phyloP scores from a whole-genome alignment of 495 filamentous ascomycete species.

The Parmelia sp. region DNA sequence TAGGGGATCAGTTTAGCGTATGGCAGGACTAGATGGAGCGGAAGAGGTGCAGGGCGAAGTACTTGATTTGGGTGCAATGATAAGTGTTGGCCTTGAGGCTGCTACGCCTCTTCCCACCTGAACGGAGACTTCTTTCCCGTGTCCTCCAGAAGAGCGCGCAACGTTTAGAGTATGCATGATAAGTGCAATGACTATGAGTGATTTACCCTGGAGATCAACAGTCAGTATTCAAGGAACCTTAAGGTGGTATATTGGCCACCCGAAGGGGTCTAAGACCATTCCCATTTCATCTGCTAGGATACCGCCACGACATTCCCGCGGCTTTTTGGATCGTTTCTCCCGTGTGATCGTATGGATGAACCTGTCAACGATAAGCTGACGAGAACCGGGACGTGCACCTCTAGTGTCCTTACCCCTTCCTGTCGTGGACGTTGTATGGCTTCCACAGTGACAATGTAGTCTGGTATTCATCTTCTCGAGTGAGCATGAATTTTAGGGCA shows the following conservation, averaged over 20 bases:
- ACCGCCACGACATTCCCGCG: neutral
- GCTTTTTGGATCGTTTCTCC: conserved; percentile 16
- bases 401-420: conserved; percentile 19
- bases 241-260: conserved; percentile 15
- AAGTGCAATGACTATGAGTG: conserved; percentile 35
- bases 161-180: conserved; percentile 29
- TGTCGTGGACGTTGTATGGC: conserved; percentile 28
- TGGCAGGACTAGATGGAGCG: neutral
- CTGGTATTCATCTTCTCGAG: conserved; percentile 29
- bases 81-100: conserved; percentile 37
- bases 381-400: neutral
- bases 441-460: conserved; percentile 13
- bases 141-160: conserved; percentile 19
- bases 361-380: conserved; percentile 14
- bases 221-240: conserved; percentile 16
- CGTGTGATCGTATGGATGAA: conserved; percentile 32
- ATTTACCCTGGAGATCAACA: conserved; percentile 31
- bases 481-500: conserved; percentile 33
- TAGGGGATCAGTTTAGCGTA: conserved; percentile 11
- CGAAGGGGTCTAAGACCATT: neutral
- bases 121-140: neutral
- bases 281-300: neutral
- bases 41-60: neutral
- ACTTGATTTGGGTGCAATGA: conserved; percentile 39
- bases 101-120: conserved; percentile 6